Conservation (phyloP, 2,329 filamentous ascomycete species). For the Hypocreales sp. region DNA sequence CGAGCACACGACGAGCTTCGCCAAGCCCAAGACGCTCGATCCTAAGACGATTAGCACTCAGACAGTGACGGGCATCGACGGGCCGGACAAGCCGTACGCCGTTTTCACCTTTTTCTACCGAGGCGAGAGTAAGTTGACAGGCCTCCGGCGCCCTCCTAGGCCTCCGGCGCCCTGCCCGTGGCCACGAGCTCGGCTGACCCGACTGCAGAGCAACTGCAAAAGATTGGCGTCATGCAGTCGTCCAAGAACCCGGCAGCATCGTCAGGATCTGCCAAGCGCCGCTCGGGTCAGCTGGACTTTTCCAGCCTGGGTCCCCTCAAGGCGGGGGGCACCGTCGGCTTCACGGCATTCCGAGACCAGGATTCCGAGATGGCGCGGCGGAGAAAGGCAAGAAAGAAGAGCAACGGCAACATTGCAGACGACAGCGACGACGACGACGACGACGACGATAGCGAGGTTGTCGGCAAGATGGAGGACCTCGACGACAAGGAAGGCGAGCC, state of each 20-base stretch:
- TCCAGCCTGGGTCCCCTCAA: constrained; percentile 73
- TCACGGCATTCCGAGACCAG: constrained; percentile 71
- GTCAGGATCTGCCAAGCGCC: constrained; percentile 52
- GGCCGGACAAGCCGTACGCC: constrained; percentile 89
- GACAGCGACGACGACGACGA: constrained; percentile 66
- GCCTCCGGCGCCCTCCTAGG: constrained; percentile 13
- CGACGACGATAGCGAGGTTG: constrained; percentile 43
- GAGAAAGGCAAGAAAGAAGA: constrained; percentile 44
- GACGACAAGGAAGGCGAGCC: constrained; percentile 45
- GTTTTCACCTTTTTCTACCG: constrained; percentile 97
- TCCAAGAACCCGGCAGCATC: constrained; percentile 49
- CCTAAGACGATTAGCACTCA: constrained; percentile 97
- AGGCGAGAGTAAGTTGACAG: constrained; percentile 83
- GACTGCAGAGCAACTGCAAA: constrained; percentile 69
- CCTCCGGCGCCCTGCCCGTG: too few species aligned
- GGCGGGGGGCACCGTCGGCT: constrained; percentile 75
- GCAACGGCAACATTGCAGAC: constrained; percentile 49
- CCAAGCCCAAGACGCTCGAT: constrained; percentile 88
- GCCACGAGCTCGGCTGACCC: constrained; percentile 1
- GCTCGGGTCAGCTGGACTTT: constrained; percentile 74
- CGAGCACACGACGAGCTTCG: constrained; percentile 95
- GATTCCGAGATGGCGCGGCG: constrained; percentile 38
- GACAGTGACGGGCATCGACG: constrained; percentile 96
- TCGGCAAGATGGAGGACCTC: constrained; percentile 49
- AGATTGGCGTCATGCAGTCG: constrained; percentile 77